These are phyloP conservation scores for Pyrenophora graminea DNA, from an alignment of 2,329 filamentous ascomycete species.

Conservation along the genomic window DNA sequence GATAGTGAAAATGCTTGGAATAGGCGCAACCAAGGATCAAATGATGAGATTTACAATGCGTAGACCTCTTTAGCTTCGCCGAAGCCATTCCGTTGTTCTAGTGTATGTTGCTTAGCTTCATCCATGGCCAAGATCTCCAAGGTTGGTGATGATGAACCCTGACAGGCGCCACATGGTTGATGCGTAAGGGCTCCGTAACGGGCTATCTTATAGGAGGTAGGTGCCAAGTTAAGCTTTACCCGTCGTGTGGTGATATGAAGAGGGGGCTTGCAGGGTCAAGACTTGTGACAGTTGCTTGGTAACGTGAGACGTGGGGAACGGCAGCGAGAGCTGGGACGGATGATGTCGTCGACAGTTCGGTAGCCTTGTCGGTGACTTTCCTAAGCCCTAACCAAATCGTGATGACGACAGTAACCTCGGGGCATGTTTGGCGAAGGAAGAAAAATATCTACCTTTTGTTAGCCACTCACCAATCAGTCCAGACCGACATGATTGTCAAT, in stretches of 20 bases:
- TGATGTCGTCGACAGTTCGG: too few relatives aligned
- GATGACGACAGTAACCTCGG: too few relatives aligned
- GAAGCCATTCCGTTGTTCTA: too few relatives aligned
- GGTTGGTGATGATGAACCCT: not conserved
- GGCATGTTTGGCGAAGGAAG: too few relatives aligned
- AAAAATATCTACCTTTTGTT: too few relatives aligned
- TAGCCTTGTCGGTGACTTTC: too few relatives aligned
- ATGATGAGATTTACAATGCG: slow-evolving; percentile 14
- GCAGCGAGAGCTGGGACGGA: not conserved
- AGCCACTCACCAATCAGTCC: too few relatives aligned
- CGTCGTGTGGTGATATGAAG: too few relatives aligned
- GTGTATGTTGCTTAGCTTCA: not conserved
- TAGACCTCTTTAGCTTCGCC: not conserved
- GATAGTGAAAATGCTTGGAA: not conserved
- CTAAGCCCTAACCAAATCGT: too few relatives aligned
- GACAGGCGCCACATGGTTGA: not conserved
- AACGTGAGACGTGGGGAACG: slow-evolving; percentile 6
- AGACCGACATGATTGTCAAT: too few relatives aligned
- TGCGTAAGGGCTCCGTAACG: not conserved
- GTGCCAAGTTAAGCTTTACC: slow-evolving; percentile 10
- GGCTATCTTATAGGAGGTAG: slow-evolving; percentile 4
- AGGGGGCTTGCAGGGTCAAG: slow-evolving; percentile 24
- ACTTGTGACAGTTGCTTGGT: slow-evolving; percentile 31
- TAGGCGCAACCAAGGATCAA: slow-evolving; percentile 13
- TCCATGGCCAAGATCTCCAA: slow-evolving; percentile 1